Conservation (phyloP, 257 asterid species). For the Paulownia fortunei region DNA sequence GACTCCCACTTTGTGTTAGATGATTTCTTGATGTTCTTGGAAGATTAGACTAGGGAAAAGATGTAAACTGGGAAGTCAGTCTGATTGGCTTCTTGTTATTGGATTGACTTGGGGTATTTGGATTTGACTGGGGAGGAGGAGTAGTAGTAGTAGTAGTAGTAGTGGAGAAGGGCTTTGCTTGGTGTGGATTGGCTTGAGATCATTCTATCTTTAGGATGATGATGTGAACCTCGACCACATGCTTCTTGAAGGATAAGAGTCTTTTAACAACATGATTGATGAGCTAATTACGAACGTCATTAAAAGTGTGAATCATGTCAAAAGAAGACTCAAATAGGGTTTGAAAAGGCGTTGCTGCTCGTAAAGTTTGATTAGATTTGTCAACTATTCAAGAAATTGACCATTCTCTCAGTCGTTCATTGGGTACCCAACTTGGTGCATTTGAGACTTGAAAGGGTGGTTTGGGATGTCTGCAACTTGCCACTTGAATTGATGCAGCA, state of each 20-base stretch:
- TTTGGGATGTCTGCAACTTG: constrained; percentile 7
- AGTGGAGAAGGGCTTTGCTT: not conserved
- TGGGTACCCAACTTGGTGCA: not conserved
- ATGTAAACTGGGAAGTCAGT: not conserved
- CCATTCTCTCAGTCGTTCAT: not conserved
- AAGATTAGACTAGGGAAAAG: not conserved
- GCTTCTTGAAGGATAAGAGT: not conserved
- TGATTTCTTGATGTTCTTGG: not conserved
- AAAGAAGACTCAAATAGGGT: not conserved
- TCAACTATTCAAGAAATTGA: constrained; percentile 24
- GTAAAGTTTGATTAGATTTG: constrained; percentile 10
- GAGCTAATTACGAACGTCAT: constrained; percentile 30
- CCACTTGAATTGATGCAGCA: not conserved
- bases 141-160: no score
- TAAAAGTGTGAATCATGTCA: not conserved
- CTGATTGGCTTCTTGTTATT: not conserved
- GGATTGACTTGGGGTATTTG: not conserved
- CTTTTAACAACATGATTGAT: constrained; percentile 3
- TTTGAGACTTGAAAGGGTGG: constrained; percentile 7
- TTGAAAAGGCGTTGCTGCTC: constrained; percentile 38
- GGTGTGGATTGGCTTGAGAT: constrained; percentile 5
- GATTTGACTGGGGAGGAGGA: not conserved
- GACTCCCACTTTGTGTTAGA: not conserved
- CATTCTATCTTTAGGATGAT: not conserved
- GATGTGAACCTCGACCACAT: not conserved